Evolutionary conservation across 148 eudicot genomes (phyloP), one percentile per base, ranked within the genome.

Genomic region (Talinum fruticosum): DNA sequence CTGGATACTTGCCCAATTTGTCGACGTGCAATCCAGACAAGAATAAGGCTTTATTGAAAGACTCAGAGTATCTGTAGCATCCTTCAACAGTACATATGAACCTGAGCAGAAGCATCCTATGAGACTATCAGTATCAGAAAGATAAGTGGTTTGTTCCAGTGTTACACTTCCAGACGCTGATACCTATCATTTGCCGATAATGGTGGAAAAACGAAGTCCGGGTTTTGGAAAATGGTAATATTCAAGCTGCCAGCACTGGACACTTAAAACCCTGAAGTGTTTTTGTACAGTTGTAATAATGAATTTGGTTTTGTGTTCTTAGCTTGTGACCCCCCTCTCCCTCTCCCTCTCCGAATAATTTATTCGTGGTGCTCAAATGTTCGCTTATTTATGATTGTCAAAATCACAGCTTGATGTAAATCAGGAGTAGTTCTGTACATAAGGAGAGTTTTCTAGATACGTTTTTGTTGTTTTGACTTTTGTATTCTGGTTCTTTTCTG

Each of bases 1-100:
- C 97, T 96, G 47, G 85, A 91, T 35, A 51, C 68, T 49, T 96
- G 99, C 82, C 98, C 98, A 19, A 92, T 92, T 51, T 94, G 98
- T 76, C 90, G 97, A 37, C 86, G 90, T 76, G 79, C 66, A 44
- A 94, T 94, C 23, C 78, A 89, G 69, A 88, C 97, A 47, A 89
- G 90, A 83, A 94, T 94, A 81, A 92, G 88, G 87, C 94, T 94
- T 66, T 90, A 87, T 83, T 90, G 80, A 85, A 44, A 47, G 75
- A 49, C 66, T 54, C 49, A 66, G 77, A 38, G 65, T 35, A 38
- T 37, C 57, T 76, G 69, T 57, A 33, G 29, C 24, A 64, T 77
- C 29, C 74, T 35, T 44, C 64, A 38, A 66, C 53, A 13, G 69
- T 35, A 59, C 12, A 8, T 76, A 78, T 77, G 54, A 72, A 30